Conservation (phyloP, 1,139 yeast species). For the Yamadazyma blattariae region DNA sequence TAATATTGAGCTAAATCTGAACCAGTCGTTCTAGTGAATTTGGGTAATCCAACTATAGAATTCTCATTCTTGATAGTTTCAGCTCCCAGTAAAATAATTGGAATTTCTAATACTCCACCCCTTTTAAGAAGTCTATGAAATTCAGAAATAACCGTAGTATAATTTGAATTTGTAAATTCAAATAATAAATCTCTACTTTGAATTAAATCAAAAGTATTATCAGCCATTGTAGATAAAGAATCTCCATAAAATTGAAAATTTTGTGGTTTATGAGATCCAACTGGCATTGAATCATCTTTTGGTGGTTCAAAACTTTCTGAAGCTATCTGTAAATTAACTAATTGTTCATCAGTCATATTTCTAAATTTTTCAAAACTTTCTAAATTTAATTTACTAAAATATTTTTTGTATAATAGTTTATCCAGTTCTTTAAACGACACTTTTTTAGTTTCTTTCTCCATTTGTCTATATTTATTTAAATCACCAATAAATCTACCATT, state of each 20-base stretch:
- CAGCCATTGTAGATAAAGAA: constrained; percentile 27
- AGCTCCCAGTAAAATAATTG: constrained; percentile 25
- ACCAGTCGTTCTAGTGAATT: constrained; percentile 13
- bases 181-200: constrained; percentile 36
- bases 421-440: constrained; percentile 25
- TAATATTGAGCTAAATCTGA: constrained; percentile 19
- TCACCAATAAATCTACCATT: constrained; percentile 18
- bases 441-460: constrained; percentile 15
- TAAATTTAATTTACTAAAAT: constrained; percentile 26
- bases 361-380: constrained; percentile 25
- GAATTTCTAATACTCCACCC: constrained; percentile 37
- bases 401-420: constrained; percentile 19
- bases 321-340: constrained; percentile 27
- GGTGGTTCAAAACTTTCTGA: constrained; percentile 12
- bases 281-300: constrained; percentile 7
- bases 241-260: constrained; percentile 35
- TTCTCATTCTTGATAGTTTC: constrained; percentile 14
- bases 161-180: constrained; percentile 28
- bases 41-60: constrained; percentile 17
- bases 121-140: constrained; percentile 34
- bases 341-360: constrained; percentile 23
- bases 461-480: constrained; percentile 13
- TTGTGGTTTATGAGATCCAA: constrained; percentile 26
- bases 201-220: constrained; percentile 33
- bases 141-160: constrained; percentile 26